phyloP scores from a whole-genome alignment of 2,329 filamentous ascomycete genomes.

The Karstenula rhodostoma region DNA sequence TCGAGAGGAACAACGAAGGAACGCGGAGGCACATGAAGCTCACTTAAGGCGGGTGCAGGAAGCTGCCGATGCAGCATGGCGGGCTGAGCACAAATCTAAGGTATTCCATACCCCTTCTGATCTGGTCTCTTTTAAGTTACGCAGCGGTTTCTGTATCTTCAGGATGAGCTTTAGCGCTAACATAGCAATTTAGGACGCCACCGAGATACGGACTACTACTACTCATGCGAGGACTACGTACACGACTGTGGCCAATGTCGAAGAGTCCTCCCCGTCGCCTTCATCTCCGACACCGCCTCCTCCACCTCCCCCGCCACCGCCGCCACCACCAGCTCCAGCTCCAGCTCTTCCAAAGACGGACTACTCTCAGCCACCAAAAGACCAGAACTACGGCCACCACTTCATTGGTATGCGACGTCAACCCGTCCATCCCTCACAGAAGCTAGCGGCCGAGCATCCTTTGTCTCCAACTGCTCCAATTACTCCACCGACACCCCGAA shows the following conservation, averaged over 20 bases:
- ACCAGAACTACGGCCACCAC: constrained; percentile 31
- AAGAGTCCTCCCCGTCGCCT: neutral
- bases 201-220: neutral
- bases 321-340: neutral
- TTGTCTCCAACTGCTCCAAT: constrained; percentile 15
- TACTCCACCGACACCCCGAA: constrained; percentile 16
- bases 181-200: neutral
- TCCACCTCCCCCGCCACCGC: neutral
- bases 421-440: constrained; percentile 35
- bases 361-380: constrained; percentile 26
- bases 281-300: neutral
- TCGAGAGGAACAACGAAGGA: constrained; percentile 12
- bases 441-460: constrained; percentile 18
- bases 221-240: neutral
- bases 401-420: constrained; percentile 30
- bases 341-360: constrained; percentile 21
- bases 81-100: neutral
- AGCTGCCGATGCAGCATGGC: constrained; percentile 7
- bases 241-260: neutral
- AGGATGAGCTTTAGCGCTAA: too few species aligned
- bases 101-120: neutral
- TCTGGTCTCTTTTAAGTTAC: too few species aligned
- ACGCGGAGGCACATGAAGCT: constrained; percentile 13
- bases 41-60: constrained; percentile 11
- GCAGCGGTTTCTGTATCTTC: too few species aligned